phyloP scores from a whole-genome alignment of 2,329 filamentous ascomycete genomes.

The Colletotrichum caudatum region DNA sequence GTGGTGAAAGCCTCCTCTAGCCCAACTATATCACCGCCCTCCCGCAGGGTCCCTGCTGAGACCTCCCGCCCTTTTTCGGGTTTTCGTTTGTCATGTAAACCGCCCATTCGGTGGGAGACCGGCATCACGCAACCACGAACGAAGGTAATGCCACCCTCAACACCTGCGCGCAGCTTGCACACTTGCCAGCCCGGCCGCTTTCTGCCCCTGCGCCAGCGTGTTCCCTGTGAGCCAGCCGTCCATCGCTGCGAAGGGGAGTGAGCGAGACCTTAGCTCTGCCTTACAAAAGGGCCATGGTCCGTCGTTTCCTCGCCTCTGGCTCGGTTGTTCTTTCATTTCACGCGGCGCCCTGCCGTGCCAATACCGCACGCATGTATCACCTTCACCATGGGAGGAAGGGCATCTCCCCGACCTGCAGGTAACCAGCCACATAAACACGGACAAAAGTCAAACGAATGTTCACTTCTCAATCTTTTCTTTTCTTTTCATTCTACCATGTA shows the following conservation, averaged over 20 bases:
- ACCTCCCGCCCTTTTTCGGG: conserved; percentile 15
- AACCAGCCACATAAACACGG: background rate
- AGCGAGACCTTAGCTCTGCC: background rate
- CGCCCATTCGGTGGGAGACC: conserved; percentile 34
- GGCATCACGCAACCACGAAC: conserved; percentile 36
- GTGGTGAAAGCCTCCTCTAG: background rate
- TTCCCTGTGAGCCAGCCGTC: background rate
- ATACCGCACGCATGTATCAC: background rate
- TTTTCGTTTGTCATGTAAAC: conserved; percentile 42
- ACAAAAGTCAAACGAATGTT: background rate
- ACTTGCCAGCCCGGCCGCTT: background rate
- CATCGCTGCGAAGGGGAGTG: background rate
- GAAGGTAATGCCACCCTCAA: conserved; percentile 37
- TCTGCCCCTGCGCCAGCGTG: background rate
- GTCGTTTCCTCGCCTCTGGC: background rate
- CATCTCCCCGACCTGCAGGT: background rate
- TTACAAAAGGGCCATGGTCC: background rate
- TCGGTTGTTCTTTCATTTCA: background rate
- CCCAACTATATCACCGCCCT: background rate
- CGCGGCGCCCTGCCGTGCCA: background rate
- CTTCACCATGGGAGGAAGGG: background rate
- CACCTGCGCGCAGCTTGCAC: background rate
- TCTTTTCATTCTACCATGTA: conserved; percentile 2
- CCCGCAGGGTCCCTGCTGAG: conserved; percentile 11
- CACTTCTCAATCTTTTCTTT: conserved; percentile 1